Conservation (phyloP, 176 grass and related monocot species). For the Avena atlantica region DNA sequence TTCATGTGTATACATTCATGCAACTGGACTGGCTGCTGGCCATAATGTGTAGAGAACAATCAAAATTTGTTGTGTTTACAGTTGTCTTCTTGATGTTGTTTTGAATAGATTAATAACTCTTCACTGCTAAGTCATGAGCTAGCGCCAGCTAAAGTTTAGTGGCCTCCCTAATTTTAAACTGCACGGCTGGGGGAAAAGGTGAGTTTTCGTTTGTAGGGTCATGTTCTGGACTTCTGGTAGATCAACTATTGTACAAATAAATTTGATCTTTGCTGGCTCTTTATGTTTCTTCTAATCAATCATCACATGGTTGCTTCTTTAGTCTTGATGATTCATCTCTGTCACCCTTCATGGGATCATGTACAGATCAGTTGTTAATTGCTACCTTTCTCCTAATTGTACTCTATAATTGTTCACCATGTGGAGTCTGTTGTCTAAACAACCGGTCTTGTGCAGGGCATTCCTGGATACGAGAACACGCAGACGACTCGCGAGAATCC, state of each 20-base stretch:
- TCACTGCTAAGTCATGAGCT: conserved; percentile 39
- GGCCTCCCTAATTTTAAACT: conserved; percentile 41
- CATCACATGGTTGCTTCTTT: conserved; percentile 5
- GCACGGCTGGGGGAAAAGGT: conserved; percentile 25
- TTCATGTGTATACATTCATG: neutral
- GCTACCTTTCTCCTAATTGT: conserved; percentile 21
- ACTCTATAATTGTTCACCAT: conserved; percentile 14
- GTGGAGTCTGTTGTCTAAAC: conserved; percentile 34
- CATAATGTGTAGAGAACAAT: conserved; percentile 1
- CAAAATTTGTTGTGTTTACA: too few relatives aligned
- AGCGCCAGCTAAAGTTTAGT: conserved; percentile 42
- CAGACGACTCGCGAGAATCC: conserved; percentile 50
- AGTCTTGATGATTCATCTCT: conserved; percentile 37
- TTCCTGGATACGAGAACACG: conserved; percentile 75
- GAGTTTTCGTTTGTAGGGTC: conserved; percentile 40
- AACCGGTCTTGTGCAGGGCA: conserved; percentile 57
- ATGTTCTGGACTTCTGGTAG: conserved; percentile 47
- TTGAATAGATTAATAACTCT: conserved; percentile 35
- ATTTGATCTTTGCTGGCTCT: conserved; percentile 11
- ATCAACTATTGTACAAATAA: conserved; percentile 18
- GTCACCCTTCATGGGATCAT: conserved; percentile 41
- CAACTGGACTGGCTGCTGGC: neutral
- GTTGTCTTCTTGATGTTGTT: conserved; percentile 13
- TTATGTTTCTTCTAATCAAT: neutral
- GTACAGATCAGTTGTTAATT: conserved; percentile 33